A percentile compares a stretch with the other conserved stretches of the same genome.
These are phyloP conservation scores for Cucurbita maxima DNA, from an alignment of 306 rosid species.

Conservation along the genomic window DNA sequence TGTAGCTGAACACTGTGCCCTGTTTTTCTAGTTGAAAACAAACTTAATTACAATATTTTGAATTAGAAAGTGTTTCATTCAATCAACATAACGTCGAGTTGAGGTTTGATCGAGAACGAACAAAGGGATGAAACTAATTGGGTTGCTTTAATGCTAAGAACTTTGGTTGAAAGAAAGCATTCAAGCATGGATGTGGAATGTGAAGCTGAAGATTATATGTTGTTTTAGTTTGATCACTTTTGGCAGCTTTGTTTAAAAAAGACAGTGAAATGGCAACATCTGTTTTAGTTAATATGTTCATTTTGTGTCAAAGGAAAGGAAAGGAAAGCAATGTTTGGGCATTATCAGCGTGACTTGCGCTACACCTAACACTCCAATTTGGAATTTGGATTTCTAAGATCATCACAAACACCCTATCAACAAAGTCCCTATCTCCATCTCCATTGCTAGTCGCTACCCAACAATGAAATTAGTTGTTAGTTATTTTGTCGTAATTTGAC, in stretches of 20 bases:
- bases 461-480: too few species aligned
- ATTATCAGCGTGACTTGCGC: neutral
- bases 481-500: too few species aligned
- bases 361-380: neutral
- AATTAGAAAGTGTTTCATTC: neutral
- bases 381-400: neutral
- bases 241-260: neutral
- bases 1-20: neutral
- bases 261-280: neutral
- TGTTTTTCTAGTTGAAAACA: neutral
- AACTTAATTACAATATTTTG: neutral
- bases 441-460: too few species aligned
- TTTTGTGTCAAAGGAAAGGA: neutral
- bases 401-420: neutral
- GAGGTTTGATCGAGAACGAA: neutral
- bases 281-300: neutral
- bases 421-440: too few species aligned
- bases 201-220: neutral
- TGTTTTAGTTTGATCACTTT: neutral
- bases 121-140: neutral
- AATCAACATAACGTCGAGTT: neutral
- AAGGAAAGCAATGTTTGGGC: neutral
- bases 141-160: neutral
- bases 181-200: conserved; percentile 1
- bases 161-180: conserved; percentile 5